Conservation (phyloP, 768 basidiomycete species). For the Tulasnella sp. region DNA sequence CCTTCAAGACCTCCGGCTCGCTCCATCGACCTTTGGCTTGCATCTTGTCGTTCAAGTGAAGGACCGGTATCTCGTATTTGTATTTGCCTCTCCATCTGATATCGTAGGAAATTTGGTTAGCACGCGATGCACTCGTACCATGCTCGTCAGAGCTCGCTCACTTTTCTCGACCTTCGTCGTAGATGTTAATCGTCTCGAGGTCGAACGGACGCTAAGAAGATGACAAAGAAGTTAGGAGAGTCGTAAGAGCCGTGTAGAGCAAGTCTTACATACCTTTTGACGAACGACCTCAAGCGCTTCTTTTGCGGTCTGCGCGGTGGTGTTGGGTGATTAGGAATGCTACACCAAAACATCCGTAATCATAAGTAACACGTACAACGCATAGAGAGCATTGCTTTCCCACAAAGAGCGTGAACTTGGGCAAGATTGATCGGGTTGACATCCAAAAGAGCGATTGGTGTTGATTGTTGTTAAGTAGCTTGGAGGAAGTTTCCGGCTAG, state of each 20-base stretch:
- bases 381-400: constrained; percentile 73
- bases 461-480: too few species aligned
- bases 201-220: constrained; percentile 51
- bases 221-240: too few species aligned
- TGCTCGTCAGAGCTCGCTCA: too few species aligned
- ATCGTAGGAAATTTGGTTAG: not conserved
- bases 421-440: constrained; percentile 17
- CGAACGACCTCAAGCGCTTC: constrained; percentile 60
- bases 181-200: constrained; percentile 66
- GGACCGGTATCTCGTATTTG: constrained; percentile 82
- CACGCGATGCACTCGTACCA: not conserved
- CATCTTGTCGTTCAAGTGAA: constrained; percentile 73
- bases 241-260: too few species aligned
- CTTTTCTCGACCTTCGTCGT: constrained; percentile 58
- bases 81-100: constrained; percentile 59
- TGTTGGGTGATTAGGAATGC: too few species aligned
- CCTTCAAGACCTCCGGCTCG: constrained; percentile 48
- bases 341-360: not conserved
- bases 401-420: constrained; percentile 64
- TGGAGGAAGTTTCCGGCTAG: not conserved
- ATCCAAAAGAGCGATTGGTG: too few species aligned
- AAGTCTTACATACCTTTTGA: constrained; percentile 38
- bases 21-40: constrained; percentile 82
- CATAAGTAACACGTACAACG: constrained; percentile 37
- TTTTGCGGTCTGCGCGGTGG: constrained; percentile 50